Conservation (phyloP, 805 yeast genomes). For the Metschnikowia cubensis region DNA sequence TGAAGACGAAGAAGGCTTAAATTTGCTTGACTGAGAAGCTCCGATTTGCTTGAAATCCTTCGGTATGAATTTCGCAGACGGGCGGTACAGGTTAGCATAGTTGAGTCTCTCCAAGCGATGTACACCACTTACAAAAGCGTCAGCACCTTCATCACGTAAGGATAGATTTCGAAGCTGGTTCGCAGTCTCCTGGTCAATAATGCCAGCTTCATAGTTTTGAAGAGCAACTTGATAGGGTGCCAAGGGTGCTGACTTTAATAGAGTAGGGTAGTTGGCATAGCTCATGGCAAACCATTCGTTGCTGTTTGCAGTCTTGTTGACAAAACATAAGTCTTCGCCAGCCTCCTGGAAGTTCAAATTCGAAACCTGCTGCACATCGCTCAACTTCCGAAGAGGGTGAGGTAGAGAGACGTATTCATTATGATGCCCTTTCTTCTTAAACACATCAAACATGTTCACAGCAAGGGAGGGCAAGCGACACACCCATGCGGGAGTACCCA, state of each 20-base stretch:
- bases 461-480: conserved; percentile 67
- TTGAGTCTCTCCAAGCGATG: conserved; percentile 31
- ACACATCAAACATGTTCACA: conserved; percentile 77
- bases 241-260: conserved; percentile 74
- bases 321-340: conserved; percentile 47
- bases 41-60: conserved; percentile 22
- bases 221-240: conserved; percentile 54
- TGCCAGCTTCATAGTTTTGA: conserved; percentile 23
- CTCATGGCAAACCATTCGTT: conserved; percentile 85
- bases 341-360: conserved; percentile 17
- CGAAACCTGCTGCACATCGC: conserved; percentile 25
- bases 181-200: conserved; percentile 8
- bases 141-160: conserved; percentile 18
- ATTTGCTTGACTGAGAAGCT: conserved; percentile 12
- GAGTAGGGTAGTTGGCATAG: conserved; percentile 68
- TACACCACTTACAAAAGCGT: conserved; percentile 31
- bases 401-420: conserved; percentile 53
- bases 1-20: conserved; percentile 1
- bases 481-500: conserved; percentile 79
- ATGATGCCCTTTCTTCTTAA: conserved; percentile 22
- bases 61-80: conserved; percentile 27
- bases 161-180: conserved; percentile 16
- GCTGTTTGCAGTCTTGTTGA: conserved; percentile 61
- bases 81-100: conserved; percentile 33
- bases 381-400: conserved; percentile 55